phyloP scores from a whole-genome alignment of 1,284 basidiomycete species.

The Irpex rosettiformis region DNA sequence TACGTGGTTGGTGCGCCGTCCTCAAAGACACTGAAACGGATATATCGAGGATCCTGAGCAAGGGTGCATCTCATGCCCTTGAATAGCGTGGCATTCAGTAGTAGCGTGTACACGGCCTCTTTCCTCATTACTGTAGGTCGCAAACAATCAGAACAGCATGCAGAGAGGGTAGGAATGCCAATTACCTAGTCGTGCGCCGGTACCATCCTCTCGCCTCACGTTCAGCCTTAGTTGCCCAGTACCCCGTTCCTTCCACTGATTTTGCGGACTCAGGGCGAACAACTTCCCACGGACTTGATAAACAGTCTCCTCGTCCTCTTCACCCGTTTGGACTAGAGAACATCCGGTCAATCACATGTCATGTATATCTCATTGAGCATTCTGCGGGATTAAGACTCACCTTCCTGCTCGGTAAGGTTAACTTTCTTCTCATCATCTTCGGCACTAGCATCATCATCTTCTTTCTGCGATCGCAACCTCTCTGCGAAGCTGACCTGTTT shows the following conservation, averaged over 20 bases:
- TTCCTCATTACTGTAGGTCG: slow-evolving; percentile 82
- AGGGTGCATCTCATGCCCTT: slow-evolving; percentile 78
- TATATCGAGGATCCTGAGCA: slow-evolving; percentile 77
- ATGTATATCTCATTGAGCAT: not conserved
- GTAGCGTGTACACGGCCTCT: slow-evolving; percentile 83
- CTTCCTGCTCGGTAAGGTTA: slow-evolving; percentile 67
- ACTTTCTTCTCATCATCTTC: slow-evolving; percentile 49
- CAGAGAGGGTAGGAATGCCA: slow-evolving; percentile 12
- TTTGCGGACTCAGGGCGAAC: slow-evolving; percentile 64
- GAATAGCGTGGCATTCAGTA: slow-evolving; percentile 87
- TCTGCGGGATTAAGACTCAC: slow-evolving; percentile 36
- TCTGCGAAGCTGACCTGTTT: slow-evolving; percentile 48
- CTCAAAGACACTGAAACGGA: slow-evolving; percentile 77
- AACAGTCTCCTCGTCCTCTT: slow-evolving; percentile 87
- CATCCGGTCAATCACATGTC: not conserved
- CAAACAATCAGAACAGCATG: not conserved
- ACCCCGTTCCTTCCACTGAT: slow-evolving; percentile 86
- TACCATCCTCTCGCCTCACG: slow-evolving; percentile 63
- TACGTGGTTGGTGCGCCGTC: slow-evolving; percentile 63
- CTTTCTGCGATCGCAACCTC: slow-evolving; percentile 50
- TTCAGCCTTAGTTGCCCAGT: slow-evolving; percentile 83
- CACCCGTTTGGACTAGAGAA: slow-evolving; percentile 76
- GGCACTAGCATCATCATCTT: slow-evolving; percentile 35
- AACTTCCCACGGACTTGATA: slow-evolving; percentile 86
- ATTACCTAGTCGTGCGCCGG: slow-evolving; percentile 73